phyloP scores from a whole-genome alignment of 108 stramenopile genomes.

The Cafeteria roenbergensis region DNA sequence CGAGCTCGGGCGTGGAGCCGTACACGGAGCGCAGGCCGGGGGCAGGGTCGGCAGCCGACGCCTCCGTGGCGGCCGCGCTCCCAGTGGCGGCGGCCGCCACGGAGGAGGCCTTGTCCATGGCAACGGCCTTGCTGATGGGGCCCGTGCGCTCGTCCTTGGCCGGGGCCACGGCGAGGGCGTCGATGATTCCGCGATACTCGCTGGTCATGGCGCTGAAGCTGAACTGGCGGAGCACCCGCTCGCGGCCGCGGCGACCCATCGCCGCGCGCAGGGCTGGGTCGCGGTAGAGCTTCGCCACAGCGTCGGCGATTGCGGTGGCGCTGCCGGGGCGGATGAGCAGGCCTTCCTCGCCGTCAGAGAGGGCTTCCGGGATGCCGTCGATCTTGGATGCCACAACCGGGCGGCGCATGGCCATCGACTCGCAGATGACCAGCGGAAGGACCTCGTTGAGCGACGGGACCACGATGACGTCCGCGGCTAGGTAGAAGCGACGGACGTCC shows the following conservation, averaged over 20 bases:
- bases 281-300: neutral
- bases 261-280: neutral
- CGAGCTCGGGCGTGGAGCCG: too few relatives aligned
- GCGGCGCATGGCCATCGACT: neutral
- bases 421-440: conserved; percentile 3
- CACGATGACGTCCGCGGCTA: neutral
- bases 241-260: neutral
- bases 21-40: too few relatives aligned
- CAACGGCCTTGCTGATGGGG: too few relatives aligned
- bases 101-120: too few relatives aligned
- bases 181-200: neutral
- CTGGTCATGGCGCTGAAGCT: neutral
- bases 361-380: conserved; percentile 5
- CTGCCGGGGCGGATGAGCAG: neutral
- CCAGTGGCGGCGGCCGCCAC: too few relatives aligned
- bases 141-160: neutral
- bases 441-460: conserved; percentile 1
- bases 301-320: neutral
- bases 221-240: conserved; percentile 4
- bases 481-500: neutral
- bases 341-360: neutral
- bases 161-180: neutral
- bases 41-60: too few relatives aligned
- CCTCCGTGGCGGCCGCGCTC: too few relatives aligned
- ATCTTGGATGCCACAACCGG: neutral